Conservation (phyloP, 1,284 basidiomycete species). For the Irpex sp. region DNA sequence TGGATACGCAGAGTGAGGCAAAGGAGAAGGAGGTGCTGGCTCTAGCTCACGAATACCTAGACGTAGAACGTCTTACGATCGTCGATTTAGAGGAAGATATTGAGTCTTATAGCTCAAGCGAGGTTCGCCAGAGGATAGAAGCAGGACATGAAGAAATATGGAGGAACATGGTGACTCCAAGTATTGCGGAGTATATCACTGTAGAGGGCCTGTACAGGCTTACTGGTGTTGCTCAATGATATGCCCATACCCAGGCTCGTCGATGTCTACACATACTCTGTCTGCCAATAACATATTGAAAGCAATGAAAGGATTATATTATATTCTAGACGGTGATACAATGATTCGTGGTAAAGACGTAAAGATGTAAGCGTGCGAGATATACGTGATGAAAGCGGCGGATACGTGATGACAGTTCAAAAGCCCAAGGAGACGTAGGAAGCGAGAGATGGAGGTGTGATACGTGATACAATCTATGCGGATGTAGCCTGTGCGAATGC, state of each 20-base stretch:
- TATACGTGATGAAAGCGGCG: conserved; percentile 9
- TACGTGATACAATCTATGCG: conserved; percentile 19
- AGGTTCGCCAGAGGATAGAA: conserved; percentile 54
- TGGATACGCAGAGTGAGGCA: conserved; percentile 22
- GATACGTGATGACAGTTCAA: conserved; percentile 5
- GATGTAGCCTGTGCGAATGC: conserved; percentile 73
- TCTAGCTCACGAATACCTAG: conserved; percentile 47
- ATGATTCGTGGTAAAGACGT: conserved; percentile 8
- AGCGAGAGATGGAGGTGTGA: not conserved
- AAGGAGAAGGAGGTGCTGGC: conserved; percentile 30
- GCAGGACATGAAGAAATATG: conserved; percentile 29
- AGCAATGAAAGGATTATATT: conserved; percentile 17
- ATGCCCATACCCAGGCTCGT: not conserved
- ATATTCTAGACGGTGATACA: conserved; percentile 16
- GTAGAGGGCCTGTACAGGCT: conserved; percentile 45
- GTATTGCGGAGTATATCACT: conserved; percentile 47
- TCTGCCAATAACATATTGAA: not conserved
- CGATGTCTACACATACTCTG: not conserved
- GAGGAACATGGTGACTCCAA: conserved; percentile 37
- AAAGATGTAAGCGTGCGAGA: conserved; percentile 1
- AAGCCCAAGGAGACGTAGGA: conserved; percentile 5
- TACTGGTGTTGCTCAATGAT: no score
- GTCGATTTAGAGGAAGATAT: conserved; percentile 58
- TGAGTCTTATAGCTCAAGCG: conserved; percentile 69
- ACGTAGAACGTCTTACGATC: conserved; percentile 48